Evolutionary conservation across 805 yeast species (phyloP).

Genomic region (Ogataea neopini): DNA sequence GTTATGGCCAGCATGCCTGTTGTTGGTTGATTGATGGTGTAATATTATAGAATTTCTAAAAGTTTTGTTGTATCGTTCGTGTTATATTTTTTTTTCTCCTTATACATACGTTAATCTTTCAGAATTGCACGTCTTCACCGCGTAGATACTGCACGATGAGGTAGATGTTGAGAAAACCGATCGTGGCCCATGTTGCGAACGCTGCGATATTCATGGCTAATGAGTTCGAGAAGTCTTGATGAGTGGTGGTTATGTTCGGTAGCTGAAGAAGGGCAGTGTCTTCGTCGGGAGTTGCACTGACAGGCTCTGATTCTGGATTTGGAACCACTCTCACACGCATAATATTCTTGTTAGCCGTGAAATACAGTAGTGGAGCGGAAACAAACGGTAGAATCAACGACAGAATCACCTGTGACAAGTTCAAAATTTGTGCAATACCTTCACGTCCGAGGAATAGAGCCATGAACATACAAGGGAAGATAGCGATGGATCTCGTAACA

Average conservation of each 20-base stretch:
- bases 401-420: conserved; percentile 82
- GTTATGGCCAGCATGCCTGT: conserved; percentile 54
- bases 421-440: conserved; percentile 72
- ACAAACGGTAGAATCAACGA: conserved; percentile 82
- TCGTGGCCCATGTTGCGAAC: conserved; percentile 64
- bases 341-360: conserved; percentile 67
- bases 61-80: not conserved
- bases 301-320: not conserved
- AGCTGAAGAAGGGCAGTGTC: not conserved
- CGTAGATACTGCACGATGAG: conserved; percentile 33
- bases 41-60: not conserved
- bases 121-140: conserved; percentile 39
- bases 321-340: conserved; percentile 56
- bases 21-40: not conserved
- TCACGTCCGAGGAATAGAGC: conserved; percentile 69
- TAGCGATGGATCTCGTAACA: conserved; percentile 74
- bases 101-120: not conserved
- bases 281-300: not conserved
- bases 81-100: not conserved
- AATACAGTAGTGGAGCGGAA: conserved; percentile 81
- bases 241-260: not conserved
- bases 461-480: conserved; percentile 77
- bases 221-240: conserved; percentile 61
- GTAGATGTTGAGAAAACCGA: conserved; percentile 71
- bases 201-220: conserved; percentile 56